Evolutionary conservation across 2,329 filamentous ascomycete genomes (phyloP), one percentile per base, ranked within the genome.

Genomic region (Phaeosphaeriaceae sp.): DNA sequence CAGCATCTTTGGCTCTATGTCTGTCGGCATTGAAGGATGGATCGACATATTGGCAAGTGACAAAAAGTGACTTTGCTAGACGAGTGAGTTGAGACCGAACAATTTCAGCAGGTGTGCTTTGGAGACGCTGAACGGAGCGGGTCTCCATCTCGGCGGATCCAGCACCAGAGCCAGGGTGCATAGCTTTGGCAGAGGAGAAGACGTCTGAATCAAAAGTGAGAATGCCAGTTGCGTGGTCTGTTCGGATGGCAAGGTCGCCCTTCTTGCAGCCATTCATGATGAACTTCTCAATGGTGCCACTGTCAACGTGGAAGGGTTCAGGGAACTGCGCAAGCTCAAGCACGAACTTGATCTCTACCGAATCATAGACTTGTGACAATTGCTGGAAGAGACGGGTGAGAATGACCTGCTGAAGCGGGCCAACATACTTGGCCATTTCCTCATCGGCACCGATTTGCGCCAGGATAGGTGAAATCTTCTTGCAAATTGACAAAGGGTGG

Each of bases 191-290:
- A 13, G 94, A 97, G 29, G 94, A 96, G 82, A 99, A 97, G 60
- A 99, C 92, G 74, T 99, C 94, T 46, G 91, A 95, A 74, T 99
- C 94, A 66, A 99, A 99, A 74, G 92, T 97, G 52, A 99, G 85
- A 41, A 97, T 90, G 52, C 94, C 92, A 45, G 92, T 93, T 54
- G 92, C 92, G 72, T 99, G 94, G 72, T 97, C 90, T 77, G 97
- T 91, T 54, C 94, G 92, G 66, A 99, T 95, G 45, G 94, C 89
- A 37, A 99, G 83, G 67, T 99, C 94, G 48, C 94, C 94, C 85
- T 99, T 99, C 86, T 99, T 99, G 84, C 96, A 97, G 58, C 94
- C 94, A 76, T 99, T 99, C 94, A 99, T 99, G 82, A 99, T 97
- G 82, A 99, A 99, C 80, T 97, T 99, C 82, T 99, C 94, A 61